phyloP scores from a whole-genome alignment of 108 stramenopile species.

The Pelagomonas calceolata region DNA sequence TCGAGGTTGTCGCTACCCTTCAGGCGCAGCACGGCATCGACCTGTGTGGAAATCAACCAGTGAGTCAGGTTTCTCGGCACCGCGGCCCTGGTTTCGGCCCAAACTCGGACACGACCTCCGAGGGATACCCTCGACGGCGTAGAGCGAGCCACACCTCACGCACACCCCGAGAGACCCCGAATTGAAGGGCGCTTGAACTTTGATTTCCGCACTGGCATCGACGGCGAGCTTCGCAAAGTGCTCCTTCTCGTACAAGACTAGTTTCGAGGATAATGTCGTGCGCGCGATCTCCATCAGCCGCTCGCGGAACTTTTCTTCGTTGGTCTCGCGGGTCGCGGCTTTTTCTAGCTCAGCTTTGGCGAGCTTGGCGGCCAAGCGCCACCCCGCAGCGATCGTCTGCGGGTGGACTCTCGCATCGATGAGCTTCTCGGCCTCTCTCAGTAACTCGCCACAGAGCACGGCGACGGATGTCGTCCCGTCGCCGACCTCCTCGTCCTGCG shows the following conservation, averaged over 20 bases:
- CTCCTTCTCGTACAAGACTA: conserved; percentile 87
- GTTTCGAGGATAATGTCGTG: conserved; percentile 92
- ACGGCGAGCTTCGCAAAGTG: conserved; percentile 95
- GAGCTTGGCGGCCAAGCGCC: conserved; percentile 73
- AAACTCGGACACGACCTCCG: no score
- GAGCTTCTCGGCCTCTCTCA: conserved; percentile 90
- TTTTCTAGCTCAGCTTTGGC: conserved; percentile 73
- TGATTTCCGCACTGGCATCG: no score
- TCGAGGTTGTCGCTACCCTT: conserved; percentile 83
- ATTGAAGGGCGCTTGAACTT: no score
- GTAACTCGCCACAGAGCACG: conserved; percentile 90
- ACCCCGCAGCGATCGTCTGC: conserved; percentile 92
- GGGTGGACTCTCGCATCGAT: conserved; percentile 90
- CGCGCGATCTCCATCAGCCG: conserved; percentile 85
- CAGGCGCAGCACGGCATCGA: conserved; percentile 83
- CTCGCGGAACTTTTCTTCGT: conserved; percentile 54
- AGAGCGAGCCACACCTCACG: no score
- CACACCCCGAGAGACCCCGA: no score
- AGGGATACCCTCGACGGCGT: no score
- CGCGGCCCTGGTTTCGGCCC: no score
- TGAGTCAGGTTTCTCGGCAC: no score
- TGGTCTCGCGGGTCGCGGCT: conserved; percentile 41
- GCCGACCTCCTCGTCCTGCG: conserved; percentile 90
- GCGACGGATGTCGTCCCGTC: conserved; percentile 91
- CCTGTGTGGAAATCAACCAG: no score